Evolutionary conservation across 179 eudicot genomes (phyloP).

Genomic region (Silene noctiflora): DNA sequence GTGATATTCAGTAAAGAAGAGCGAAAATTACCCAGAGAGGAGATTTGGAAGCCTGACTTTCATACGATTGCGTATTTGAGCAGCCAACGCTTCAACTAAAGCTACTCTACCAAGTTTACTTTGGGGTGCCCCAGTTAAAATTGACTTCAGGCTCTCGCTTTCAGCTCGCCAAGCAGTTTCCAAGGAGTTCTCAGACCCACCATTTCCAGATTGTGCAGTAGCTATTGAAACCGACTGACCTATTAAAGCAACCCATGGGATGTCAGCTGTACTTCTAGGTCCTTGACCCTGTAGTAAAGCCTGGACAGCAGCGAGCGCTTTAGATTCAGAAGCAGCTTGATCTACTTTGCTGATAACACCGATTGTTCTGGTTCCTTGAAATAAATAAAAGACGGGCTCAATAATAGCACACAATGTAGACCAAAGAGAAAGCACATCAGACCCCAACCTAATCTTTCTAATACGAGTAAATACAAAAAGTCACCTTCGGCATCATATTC

Average conservation of each 20-base stretch:
- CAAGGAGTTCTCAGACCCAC: constrained; percentile 85
- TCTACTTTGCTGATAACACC: constrained; percentile 98
- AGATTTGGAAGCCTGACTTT: constrained; percentile 95
- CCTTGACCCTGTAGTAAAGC: constrained; percentile 93
- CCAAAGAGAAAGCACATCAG: not conserved
- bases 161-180: constrained; percentile 99
- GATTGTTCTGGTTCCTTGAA: constrained; percentile 83
- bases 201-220: constrained; percentile 86
- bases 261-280: constrained; percentile 88
- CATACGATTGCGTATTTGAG: constrained; percentile 91
- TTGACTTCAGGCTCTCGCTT: constrained; percentile 95
- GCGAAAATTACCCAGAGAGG: constrained; percentile 68
- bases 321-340: constrained; percentile 90
- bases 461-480: constrained; percentile 18
- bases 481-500: constrained; percentile 90
- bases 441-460: not conserved
- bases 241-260: constrained; percentile 98
- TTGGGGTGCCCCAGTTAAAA: constrained; percentile 87
- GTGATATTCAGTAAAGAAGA: constrained; percentile 2
- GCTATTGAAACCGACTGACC: constrained; percentile 99
- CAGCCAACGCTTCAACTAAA: constrained; percentile 87
- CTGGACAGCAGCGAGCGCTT: constrained; percentile 95
- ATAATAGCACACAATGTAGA: constrained; percentile 1
- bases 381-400: constrained; percentile 13
- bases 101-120: constrained; percentile 93